Evolutionary conservation across 805 yeast genomes (phyloP).

Genomic region (Candida hungchunana): DNA sequence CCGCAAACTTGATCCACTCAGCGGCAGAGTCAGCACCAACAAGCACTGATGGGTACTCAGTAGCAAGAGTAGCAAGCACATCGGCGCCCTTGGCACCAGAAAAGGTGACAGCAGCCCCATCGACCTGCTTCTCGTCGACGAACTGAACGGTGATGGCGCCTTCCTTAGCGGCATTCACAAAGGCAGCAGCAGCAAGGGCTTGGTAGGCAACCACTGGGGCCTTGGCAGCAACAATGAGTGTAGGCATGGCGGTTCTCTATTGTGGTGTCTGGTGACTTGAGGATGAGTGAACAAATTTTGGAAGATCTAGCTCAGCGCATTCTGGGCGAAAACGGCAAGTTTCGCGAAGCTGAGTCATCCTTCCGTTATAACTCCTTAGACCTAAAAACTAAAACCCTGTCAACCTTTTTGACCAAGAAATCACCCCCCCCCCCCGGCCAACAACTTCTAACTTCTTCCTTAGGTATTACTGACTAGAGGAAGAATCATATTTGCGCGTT

Average conservation of each 20-base stretch:
- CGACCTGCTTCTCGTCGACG: slow-evolving; percentile 67
- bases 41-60: slow-evolving; percentile 45
- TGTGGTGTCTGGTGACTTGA: too few species aligned
- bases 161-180: slow-evolving; percentile 52
- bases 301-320: too few species aligned
- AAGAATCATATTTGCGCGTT: too few species aligned
- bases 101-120: slow-evolving; percentile 44
- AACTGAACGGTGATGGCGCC: slow-evolving; percentile 56
- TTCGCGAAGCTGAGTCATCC: too few species aligned
- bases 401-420: too few species aligned
- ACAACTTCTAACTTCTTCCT: too few species aligned
- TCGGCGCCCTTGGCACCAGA: slow-evolving; percentile 37
- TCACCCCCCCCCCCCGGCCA: too few species aligned
- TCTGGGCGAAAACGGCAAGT: too few species aligned
- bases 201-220: slow-evolving; percentile 82
- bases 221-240: slow-evolving; percentile 74
- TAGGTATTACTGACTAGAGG: too few species aligned
- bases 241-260: slow-evolving; percentile 28
- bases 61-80: slow-evolving; percentile 46
- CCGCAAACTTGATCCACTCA: slow-evolving; percentile 65
- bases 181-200: slow-evolving; percentile 70
- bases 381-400: too few species aligned
- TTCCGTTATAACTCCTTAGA: too few species aligned
- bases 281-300: too few species aligned
- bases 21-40: slow-evolving; percentile 35